Conservation (phyloP, 2,329 filamentous ascomycete species). For the Neophaeococcomyces aloes region DNA sequence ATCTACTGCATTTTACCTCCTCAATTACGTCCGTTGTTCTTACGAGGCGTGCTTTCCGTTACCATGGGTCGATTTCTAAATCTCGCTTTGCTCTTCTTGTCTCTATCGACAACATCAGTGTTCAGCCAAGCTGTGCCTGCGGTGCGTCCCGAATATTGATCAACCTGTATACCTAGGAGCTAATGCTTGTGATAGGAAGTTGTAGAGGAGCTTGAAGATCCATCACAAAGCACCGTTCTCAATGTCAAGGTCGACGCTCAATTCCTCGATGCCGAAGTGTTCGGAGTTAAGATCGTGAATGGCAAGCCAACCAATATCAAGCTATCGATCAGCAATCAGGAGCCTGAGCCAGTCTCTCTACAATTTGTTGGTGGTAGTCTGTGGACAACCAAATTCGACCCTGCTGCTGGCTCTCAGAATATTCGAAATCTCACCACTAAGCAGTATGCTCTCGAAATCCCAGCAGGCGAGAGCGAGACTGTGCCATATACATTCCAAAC, state of each 20-base stretch:
- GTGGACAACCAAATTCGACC: constrained; percentile 45
- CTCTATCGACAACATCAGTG: constrained; percentile 56
- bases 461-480: constrained; percentile 54
- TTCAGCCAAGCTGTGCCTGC: constrained; percentile 45
- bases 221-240: constrained; percentile 51
- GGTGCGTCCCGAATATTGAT: constrained; percentile 8
- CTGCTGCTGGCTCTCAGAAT: constrained; percentile 47
- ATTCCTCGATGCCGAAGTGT: constrained; percentile 64
- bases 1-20: constrained; percentile 17
- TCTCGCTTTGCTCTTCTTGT: constrained; percentile 60
- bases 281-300: constrained; percentile 93
- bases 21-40: constrained; percentile 7
- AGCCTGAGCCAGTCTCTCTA: constrained; percentile 63
- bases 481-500: constrained; percentile 67
- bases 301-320: constrained; percentile 74
- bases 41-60: constrained; percentile 12
- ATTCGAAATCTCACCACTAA: constrained; percentile 76
- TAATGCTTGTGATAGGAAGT: constrained; percentile 30
- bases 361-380: constrained; percentile 68
- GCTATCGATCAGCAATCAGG: constrained; percentile 74
- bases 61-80: constrained; percentile 66
- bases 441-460: constrained; percentile 62
- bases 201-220: constrained; percentile 54
- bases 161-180: constrained; percentile 17
- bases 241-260: constrained; percentile 46